A percentile compares a stretch with the other conserved stretches of the same genome.
These are phyloP conservation scores for Beauveria australis DNA, from an alignment of 2,329 filamentous ascomycete genomes.

Conservation along the genomic window DNA sequence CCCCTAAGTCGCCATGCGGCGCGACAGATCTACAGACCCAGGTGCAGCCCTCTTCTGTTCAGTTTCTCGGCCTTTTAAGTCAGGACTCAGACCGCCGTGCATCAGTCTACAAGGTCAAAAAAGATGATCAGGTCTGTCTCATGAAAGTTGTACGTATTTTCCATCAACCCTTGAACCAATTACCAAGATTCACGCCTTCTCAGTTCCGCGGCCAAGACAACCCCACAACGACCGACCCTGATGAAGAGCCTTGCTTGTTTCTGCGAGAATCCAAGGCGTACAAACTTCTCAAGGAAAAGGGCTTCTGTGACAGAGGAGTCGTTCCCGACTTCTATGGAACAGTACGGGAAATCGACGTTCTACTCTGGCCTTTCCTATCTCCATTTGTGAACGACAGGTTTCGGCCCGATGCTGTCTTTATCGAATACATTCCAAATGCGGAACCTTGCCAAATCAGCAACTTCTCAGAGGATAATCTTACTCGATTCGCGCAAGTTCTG, in stretches of 20 bases:
- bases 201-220: background rate
- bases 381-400: background rate
- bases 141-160: background rate
- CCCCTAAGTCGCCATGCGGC: too few relatives aligned
- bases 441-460: background rate
- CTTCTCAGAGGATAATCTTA: background rate
- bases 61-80: background rate
- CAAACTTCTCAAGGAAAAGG: background rate
- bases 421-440: slow-evolving; percentile 1
- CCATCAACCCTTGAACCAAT: background rate
- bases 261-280: background rate
- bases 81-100: background rate
- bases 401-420: background rate
- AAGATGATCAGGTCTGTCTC: background rate
- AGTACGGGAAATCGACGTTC: background rate
- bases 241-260: background rate
- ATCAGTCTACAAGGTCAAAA: background rate
- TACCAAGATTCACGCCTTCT: background rate
- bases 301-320: background rate
- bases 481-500: background rate
- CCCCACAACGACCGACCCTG: background rate
- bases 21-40: background rate
- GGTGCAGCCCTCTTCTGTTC: background rate
- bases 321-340: background rate
- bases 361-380: background rate